Evolutionary conservation across 805 yeast genomes (phyloP).

Genomic region (Ogataea pignaliae): DNA sequence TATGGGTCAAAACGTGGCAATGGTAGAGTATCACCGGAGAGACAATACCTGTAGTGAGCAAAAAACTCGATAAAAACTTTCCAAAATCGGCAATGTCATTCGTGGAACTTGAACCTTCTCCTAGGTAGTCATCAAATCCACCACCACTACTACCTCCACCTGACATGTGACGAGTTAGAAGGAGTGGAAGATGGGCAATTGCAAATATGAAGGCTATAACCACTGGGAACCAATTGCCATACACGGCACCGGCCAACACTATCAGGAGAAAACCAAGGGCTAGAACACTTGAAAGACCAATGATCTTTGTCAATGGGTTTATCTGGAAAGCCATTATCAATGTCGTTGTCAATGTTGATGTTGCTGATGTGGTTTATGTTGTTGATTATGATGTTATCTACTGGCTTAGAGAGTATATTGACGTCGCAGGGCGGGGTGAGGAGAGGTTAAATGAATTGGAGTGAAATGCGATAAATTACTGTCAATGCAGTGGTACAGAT

Average conservation of each 20-base stretch:
- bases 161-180: slow-evolving; percentile 34
- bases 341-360: neutral
- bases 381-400: no score
- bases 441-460: no score
- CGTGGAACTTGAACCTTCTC: slow-evolving; percentile 40
- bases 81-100: slow-evolving; percentile 68
- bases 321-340: slow-evolving; percentile 22
- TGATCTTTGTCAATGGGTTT: slow-evolving; percentile 73
- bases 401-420: no score
- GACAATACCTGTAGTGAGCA: slow-evolving; percentile 69
- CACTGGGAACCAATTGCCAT: slow-evolving; percentile 88
- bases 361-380: neutral
- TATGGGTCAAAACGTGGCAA: slow-evolving; percentile 59
- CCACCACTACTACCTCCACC: slow-evolving; percentile 27
- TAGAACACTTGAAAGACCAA: slow-evolving; percentile 68
- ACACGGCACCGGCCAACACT: slow-evolving; percentile 82
- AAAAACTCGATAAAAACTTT: slow-evolving; percentile 69
- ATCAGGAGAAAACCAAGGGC: slow-evolving; percentile 89
- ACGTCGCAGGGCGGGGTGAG: no score
- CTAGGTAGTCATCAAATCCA: slow-evolving; percentile 55
- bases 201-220: slow-evolving; percentile 60
- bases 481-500: no score
- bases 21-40: slow-evolving; percentile 78
- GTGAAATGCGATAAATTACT: no score
- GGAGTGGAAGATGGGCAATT: slow-evolving; percentile 69